Base-by-base conservation (phyloP, 2,329 filamentous ascomycete genomes). In the Cadophora sp. region DNA sequence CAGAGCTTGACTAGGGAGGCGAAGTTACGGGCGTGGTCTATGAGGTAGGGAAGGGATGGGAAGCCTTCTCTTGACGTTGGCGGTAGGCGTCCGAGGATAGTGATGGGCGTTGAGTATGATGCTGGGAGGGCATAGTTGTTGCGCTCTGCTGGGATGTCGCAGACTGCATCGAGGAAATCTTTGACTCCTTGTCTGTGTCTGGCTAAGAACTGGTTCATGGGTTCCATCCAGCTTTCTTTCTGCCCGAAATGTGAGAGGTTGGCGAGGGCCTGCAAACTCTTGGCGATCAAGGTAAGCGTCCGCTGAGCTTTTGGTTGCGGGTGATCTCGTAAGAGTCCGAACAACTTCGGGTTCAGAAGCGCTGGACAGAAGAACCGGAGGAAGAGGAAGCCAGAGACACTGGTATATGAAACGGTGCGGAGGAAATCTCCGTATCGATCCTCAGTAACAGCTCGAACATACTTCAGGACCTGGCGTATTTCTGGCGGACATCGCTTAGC, bases 141-240 rank as follows among this genome's bases (percentile, higher is more conserved):
- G 59, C 87, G 85, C 56, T 94, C 90, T 3, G 90, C 87, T 1
- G 93, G 90, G 62, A 97, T 92, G 9, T 90, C 88, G 81, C 95
- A 97, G 56, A 97, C 87, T 36, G 88, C 85, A 76, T 98, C 94
- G 68, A 97, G 91, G 73, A 94, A 97, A 56, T 90, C 86, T 77
- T 94, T 96, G 79, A 97, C 93, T 47, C 91, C 87, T 73, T 90
- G 85, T 22, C 94, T 88, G 75, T 97, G 90, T 1, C 87, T 83
- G 9, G 84, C 85, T 45, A 98, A 82, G 74, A 97, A 97, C 51
- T 87, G 87, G 76, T 97, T 98, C 95, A 98, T 98, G 0, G 94
- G 94, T 80, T 97, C 94, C 94, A 98, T 97, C 93, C 94, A 98
- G n/a, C 91, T 89, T 79, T 98, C 95, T 77, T 97, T 97, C 76